Evolutionary conservation across 352 stramenopile species (phyloP), one percentile per base, ranked within the genome.

Genomic region (Phytopythium sindhum): DNA sequence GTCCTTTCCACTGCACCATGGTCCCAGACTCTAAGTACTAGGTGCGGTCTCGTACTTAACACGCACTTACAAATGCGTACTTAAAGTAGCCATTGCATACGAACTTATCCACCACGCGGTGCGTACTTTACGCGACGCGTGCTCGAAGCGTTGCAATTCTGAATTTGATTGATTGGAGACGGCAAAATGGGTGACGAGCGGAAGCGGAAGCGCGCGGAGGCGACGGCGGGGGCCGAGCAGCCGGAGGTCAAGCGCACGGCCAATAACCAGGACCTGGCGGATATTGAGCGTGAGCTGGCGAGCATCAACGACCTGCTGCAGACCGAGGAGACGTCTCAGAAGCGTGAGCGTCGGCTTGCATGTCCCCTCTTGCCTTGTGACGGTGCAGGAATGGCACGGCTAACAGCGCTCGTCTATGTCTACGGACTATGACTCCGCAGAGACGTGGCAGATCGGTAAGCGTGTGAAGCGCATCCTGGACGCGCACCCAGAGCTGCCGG

Each of bases 361-460:
- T 48, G 6, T 8, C 41, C 12, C 19, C 4, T n/a, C n/a, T 24
- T 23, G 21, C 41, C 19, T 48, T 39, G 6, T 39, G 14, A 39
- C 33, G 33, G 7, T 39, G 7, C 33, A 39, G 33, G 14, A 24
- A 23, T 26, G 19, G 19, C 41, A n/a, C n/a, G n/a, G 41, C 41
- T 48, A 48, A 48, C 41, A 24, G 41, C 7, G 41, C 41, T 2
- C 21, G n/a, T n/a, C n/a, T n/a, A n/a, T n/a, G 5, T n/a, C 15
- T 3, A 10, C 41, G 41, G 7, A 3, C 2, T 53, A 37, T 42
- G 29, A 3, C 10, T 51, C 29, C 56, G 41, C 63, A 91, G 86
- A 95, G 57, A 93, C 84, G 15, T 95, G 86, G 84, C 82, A 91
- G 72, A 91, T 95, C 63, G 84, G 86, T 51, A 95, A 95, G 67